phyloP scores from a whole-genome alignment of 2,329 filamentous ascomycete genomes.

The Pyricularia grisea region DNA sequence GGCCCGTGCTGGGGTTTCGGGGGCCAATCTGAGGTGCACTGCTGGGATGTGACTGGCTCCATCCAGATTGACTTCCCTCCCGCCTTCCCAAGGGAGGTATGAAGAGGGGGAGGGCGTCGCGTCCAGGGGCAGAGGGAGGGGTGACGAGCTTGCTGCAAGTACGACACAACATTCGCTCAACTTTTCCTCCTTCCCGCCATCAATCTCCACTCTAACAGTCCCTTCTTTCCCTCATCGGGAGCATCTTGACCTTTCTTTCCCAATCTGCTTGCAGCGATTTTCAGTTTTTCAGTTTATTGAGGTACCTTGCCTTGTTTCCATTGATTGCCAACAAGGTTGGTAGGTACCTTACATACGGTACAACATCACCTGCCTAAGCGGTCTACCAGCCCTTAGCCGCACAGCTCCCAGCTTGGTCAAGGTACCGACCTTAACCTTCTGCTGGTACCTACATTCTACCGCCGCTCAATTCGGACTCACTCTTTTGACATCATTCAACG shows the following conservation, averaged over 20 bases:
- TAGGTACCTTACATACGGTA: no score
- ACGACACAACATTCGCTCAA: constrained; percentile 1
- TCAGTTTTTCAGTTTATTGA: background rate
- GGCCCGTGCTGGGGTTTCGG: constrained; percentile 4
- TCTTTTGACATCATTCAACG: background rate
- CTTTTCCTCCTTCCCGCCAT: background rate
- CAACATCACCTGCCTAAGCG: background rate
- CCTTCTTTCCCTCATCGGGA: background rate
- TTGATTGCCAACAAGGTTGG: background rate
- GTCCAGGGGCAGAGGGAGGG: background rate
- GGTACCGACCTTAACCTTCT: background rate
- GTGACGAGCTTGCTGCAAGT: constrained; percentile 2
- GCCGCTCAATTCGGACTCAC: background rate
- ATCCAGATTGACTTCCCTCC: background rate
- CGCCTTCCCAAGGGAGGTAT: background rate
- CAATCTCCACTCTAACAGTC: background rate
- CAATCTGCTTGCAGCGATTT: background rate
- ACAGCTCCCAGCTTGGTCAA: background rate
- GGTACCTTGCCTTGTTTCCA: background rate
- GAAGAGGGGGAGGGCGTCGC: background rate
- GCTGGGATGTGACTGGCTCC: background rate
- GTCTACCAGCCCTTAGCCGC: background rate
- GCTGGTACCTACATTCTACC: background rate
- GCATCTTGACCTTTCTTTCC: background rate
- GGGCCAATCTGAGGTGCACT: background rate